Base-by-base conservation (phyloP, 345 rosid species). In the Erucastrum elatum region DNA sequence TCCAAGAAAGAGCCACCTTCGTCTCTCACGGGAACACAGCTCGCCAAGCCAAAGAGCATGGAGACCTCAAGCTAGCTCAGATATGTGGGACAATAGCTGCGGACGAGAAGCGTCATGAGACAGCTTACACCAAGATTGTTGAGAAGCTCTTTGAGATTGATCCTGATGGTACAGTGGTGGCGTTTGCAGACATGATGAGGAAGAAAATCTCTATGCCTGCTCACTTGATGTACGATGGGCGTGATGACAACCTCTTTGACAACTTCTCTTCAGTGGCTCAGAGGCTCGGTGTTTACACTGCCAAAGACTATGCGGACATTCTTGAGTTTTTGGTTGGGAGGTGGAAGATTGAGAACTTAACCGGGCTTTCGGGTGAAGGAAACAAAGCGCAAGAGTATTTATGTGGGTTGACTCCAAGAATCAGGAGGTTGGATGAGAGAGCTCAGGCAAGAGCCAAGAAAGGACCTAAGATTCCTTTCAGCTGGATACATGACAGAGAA, bases 1-100 rank as follows among this genome's bases (percentile, higher is more conserved):
- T 94, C 80, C 98, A 94, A 85, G 99, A 95, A 77, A 89, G 99
- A 85, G 99, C 99, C 8, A 95, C 99, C 25, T 95, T 95, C 70
- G 64, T 95, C 75, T 93, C 98, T 69, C 99, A 95, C n/a, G 97
- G 99, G 35, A 95, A 91, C 85, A 93, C 99, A 4, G 98, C 99
- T 0, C 85, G 96, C 44, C 98, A 62, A 4, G 99, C 99, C 61
- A 95, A 89, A 85, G 88, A 86, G 21, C 91, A 84, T 6, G 99
- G 99, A 3, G 98, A 93, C 80, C 0, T 86, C 6, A 93, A 90
- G 46, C 37, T 95, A 77, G 98, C 98, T 21, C 96, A 92, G 67
- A 84, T 94, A 63, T 94, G 98, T 46, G 98, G 98, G 27, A 86
- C 80, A 9, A 94, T 94, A 62, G 98, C 98, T 1, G 74, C 96